phyloP scores from a whole-genome alignment of 2,329 filamentous ascomycete genomes.

The Sporothrix inflata region DNA sequence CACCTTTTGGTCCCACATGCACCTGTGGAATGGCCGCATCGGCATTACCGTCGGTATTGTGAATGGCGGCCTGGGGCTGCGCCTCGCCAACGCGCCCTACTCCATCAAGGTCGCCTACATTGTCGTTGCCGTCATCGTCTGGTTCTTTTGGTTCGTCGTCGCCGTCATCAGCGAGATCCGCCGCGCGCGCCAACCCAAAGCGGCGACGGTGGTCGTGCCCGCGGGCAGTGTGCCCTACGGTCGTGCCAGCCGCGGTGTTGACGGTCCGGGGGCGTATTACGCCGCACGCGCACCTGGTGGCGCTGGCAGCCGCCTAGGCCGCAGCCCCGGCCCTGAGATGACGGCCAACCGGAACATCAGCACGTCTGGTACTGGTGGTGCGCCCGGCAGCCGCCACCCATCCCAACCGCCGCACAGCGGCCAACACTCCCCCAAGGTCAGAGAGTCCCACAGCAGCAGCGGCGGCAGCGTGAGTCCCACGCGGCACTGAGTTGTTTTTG shows the following conservation, averaged over 20 bases:
- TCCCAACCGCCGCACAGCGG: neutral
- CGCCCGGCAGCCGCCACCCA: neutral
- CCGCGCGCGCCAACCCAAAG: slow-evolving; percentile 28
- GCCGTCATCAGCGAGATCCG: slow-evolving; percentile 42
- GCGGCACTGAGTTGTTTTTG: neutral
- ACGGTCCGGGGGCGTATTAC: neutral
- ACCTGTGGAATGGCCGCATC: slow-evolving; percentile 49
- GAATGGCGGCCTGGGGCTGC: slow-evolving; percentile 50
- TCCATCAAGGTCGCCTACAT: slow-evolving; percentile 44
- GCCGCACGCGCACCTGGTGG: neutral
- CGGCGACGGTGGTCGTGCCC: neutral
- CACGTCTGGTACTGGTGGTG: neutral
- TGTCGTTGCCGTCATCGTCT: slow-evolving; percentile 45
- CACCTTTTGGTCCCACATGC: slow-evolving; percentile 48
- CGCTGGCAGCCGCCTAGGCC: neutral
- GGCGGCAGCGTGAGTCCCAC: slow-evolving; percentile 1
- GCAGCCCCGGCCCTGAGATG: slow-evolving; percentile 23
- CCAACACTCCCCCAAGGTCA: slow-evolving; percentile 16
- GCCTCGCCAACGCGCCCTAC: slow-evolving; percentile 41
- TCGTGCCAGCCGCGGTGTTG: neutral
- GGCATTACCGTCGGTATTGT: slow-evolving; percentile 48
- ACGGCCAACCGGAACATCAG: neutral
- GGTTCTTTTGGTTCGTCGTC: slow-evolving; percentile 44
- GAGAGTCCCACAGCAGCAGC: slow-evolving; percentile 23
- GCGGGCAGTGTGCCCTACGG: neutral